Evolutionary conservation across 306 rosid genomes (phyloP).

Genomic region (Rosa lucieae): DNA sequence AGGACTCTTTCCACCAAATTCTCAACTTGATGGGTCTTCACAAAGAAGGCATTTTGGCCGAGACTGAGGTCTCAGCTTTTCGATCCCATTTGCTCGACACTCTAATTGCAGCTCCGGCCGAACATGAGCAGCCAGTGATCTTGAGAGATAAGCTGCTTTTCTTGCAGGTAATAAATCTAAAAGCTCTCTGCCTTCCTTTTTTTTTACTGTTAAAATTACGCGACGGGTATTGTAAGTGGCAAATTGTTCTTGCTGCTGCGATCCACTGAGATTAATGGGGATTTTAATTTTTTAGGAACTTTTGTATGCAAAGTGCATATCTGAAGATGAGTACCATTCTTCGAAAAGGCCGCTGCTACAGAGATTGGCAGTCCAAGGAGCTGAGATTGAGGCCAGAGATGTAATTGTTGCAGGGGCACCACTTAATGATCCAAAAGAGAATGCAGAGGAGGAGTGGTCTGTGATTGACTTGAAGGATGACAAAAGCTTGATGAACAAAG

Average conservation of each 20-base stretch:
- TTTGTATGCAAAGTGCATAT: conserved; percentile 75
- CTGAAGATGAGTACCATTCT: conserved; percentile 80
- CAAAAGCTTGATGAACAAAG: conserved; percentile 43
- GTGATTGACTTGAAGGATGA: conserved; percentile 87
- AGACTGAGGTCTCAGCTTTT: conserved; percentile 65
- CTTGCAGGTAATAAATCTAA: conserved; percentile 58
- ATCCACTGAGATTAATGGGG: background rate
- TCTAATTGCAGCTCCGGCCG: conserved; percentile 62
- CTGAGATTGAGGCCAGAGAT: conserved; percentile 71
- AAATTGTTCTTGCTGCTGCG: background rate
- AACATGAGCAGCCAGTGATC: conserved; percentile 60
- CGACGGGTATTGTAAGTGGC: background rate
- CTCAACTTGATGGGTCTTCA: conserved; percentile 90
- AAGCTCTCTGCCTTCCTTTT: background rate
- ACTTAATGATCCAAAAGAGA: conserved; percentile 42
- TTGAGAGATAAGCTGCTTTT: conserved; percentile 78
- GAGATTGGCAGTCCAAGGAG: conserved; percentile 78
- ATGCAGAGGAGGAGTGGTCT: conserved; percentile 76
- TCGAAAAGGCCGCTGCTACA: conserved; percentile 85
- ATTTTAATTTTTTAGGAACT: conserved; percentile 54
- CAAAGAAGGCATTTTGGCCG: conserved; percentile 77
- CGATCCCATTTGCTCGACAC: conserved; percentile 74
- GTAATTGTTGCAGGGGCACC: conserved; percentile 44
- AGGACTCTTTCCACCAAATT: conserved; percentile 87
- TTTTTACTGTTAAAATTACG: background rate